Conservation (phyloP, 2,329 filamentous ascomycete species). For the Phyllosticta citribraziliensis region DNA sequence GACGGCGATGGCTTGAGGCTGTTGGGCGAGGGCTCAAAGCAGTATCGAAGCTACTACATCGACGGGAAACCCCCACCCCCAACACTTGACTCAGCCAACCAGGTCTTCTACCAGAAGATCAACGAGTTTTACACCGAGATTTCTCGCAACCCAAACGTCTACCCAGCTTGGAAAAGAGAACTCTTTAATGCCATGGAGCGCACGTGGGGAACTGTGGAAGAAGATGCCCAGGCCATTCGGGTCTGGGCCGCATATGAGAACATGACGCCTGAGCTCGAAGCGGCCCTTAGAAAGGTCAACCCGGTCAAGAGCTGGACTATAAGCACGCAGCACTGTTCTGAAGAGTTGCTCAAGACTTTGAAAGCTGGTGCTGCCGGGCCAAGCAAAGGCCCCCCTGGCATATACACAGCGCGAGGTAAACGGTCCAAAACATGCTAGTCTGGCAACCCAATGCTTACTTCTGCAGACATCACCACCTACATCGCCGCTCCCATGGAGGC, state of each 20-base stretch:
- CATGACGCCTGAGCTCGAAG: neutral
- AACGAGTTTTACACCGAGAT: conserved; percentile 35
- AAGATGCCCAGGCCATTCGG: neutral
- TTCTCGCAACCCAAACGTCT: conserved; percentile 69
- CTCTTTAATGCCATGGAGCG: neutral
- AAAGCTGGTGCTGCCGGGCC: neutral
- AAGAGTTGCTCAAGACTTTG: neutral
- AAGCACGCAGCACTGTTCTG: neutral
- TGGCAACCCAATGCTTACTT: neutral
- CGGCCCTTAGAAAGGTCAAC: neutral
- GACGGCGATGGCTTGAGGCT: conserved; percentile 54
- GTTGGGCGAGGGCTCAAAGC: conserved; percentile 59
- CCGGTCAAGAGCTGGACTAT: neutral
- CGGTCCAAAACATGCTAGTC: neutral
- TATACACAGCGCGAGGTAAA: neutral
- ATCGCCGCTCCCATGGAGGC: neutral
- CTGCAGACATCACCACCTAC: neutral
- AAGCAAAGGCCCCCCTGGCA: neutral
- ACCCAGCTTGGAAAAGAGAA: neutral
- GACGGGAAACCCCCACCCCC: conserved; percentile 5
- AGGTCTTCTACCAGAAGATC: conserved; percentile 14
- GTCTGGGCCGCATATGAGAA: neutral
- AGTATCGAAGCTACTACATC: conserved; percentile 54
- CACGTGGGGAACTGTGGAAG: neutral
- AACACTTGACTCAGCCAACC: neutral